phyloP scores from a whole-genome alignment of 371 early-diverging fungal genomes.

The Furculomyces boomerangus region DNA sequence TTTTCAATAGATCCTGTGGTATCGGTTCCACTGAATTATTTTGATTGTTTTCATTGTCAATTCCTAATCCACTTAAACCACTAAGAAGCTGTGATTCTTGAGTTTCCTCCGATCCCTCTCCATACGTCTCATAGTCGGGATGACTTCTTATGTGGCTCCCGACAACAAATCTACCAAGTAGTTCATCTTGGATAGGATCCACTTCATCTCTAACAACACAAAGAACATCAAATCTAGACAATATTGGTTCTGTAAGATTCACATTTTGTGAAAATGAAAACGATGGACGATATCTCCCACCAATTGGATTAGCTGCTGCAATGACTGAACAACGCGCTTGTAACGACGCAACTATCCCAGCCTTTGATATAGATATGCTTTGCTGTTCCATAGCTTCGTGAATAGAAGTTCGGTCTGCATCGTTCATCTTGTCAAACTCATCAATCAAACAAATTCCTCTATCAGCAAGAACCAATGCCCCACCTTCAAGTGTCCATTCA shows the following conservation, averaged over 20 bases:
- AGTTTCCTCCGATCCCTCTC: slow-evolving; percentile 57
- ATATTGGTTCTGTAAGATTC: slow-evolving; percentile 97
- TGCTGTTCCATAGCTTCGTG: slow-evolving; percentile 99
- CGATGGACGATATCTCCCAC: slow-evolving; percentile 93
- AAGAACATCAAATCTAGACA: slow-evolving; percentile 99
- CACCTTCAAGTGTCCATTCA: slow-evolving; percentile 99
- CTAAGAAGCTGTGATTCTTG: slow-evolving; percentile 10
- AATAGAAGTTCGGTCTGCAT: slow-evolving; percentile 83
- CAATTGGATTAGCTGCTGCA: slow-evolving; percentile 98
- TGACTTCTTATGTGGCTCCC: slow-evolving; percentile 80
- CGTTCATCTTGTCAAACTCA: slow-evolving; percentile 99
- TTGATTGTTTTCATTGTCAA: background rate
- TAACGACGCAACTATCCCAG: slow-evolving; percentile 93
- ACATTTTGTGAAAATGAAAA: slow-evolving; percentile 95
- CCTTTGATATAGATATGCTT: slow-evolving; percentile 95
- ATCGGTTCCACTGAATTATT: slow-evolving; percentile 59
- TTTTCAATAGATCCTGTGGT: slow-evolving; percentile 70
- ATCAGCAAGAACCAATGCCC: slow-evolving; percentile 98
- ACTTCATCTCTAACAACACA: slow-evolving; percentile 94
- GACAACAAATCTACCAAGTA: slow-evolving; percentile 90
- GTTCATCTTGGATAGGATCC: slow-evolving; percentile 74
- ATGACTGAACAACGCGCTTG: slow-evolving; percentile 94
- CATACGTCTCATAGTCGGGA: slow-evolving; percentile 32
- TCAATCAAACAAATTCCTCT: slow-evolving; percentile 97
- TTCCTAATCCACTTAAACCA: slow-evolving; percentile 13